Evolutionary conservation across 768 basidiomycete species (phyloP).

Genomic region (Trametes cubensis): DNA sequence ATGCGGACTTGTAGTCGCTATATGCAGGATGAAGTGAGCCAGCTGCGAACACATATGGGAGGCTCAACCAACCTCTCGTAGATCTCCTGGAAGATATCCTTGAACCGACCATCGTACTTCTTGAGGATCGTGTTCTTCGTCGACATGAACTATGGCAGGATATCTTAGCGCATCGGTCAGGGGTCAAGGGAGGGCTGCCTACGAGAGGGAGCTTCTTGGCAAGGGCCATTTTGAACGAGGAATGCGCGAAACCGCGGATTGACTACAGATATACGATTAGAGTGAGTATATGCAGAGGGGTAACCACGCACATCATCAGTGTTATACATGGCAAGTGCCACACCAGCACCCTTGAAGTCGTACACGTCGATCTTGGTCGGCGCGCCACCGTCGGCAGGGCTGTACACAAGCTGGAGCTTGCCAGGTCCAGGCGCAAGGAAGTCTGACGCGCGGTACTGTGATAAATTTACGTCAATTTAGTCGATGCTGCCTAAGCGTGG

Average conservation of each 20-base stretch:
- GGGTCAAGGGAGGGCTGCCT: constrained; percentile 21
- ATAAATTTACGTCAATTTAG: background rate
- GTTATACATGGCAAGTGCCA: constrained; percentile 98
- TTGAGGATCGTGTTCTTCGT: constrained; percentile 98
- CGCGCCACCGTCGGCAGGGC: constrained; percentile 74
- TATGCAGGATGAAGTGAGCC: background rate
- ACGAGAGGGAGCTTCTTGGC: constrained; percentile 77
- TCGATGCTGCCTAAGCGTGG: background rate
- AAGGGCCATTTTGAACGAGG: constrained; percentile 96
- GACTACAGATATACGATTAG: constrained; percentile 50
- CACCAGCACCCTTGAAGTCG: constrained; percentile 90
- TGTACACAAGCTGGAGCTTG: constrained; percentile 91
- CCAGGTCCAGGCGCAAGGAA: constrained; percentile 90
- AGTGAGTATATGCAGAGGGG: background rate
- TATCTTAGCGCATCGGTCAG: background rate
- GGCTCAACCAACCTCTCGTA: constrained; percentile 63
- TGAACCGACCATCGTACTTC: constrained; percentile 98
- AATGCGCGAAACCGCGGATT: constrained; percentile 93
- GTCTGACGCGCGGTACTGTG: constrained; percentile 90
- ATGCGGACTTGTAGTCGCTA: constrained; percentile 70
- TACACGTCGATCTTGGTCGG: constrained; percentile 79
- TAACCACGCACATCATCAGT: constrained; percentile 74
- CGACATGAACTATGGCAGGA: constrained; percentile 75
- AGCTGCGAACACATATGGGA: background rate
- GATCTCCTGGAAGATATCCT: constrained; percentile 98